These are phyloP conservation scores for Fraxinus paxiana DNA, from an alignment of 305 asterid genomes.

Conservation along the genomic window DNA sequence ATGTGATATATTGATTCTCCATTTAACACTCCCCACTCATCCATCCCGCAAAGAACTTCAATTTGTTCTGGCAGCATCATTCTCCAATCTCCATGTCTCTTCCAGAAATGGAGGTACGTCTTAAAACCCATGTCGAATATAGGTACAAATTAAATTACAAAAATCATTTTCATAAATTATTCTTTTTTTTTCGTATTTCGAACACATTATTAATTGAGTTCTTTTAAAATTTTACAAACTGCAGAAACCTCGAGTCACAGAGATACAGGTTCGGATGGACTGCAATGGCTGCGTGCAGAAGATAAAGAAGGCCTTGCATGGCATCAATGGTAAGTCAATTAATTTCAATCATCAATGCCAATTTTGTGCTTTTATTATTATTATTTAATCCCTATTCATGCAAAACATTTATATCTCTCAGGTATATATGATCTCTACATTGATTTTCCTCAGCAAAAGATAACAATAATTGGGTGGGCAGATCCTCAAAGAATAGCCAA, in stretches of 20 bases:
- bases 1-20: conserved; percentile 61
- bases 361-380: not conserved
- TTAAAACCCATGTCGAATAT: not conserved
- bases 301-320: conserved; percentile 74
- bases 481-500: conserved; percentile 63
- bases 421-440: conserved; percentile 71
- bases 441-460: conserved; percentile 76
- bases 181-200: not conserved
- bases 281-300: conserved; percentile 90
- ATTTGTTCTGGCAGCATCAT: not conserved
- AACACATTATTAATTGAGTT: not conserved
- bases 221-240: not conserved
- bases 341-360: not conserved
- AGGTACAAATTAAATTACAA: not conserved
- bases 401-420: conserved; percentile 8
- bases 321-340: conserved; percentile 53
- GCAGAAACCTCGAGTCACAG: conserved; percentile 72
- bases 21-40: conserved; percentile 13
- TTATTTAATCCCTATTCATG: not conserved
- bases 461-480: conserved; percentile 74
- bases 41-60: not conserved
- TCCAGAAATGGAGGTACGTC: conserved; percentile 49
- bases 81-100: conserved; percentile 28
- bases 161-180: not conserved
- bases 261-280: conserved; percentile 79